phyloP scores from a whole-genome alignment of 164 flowering plant species.

The Saururus chinensis region DNA sequence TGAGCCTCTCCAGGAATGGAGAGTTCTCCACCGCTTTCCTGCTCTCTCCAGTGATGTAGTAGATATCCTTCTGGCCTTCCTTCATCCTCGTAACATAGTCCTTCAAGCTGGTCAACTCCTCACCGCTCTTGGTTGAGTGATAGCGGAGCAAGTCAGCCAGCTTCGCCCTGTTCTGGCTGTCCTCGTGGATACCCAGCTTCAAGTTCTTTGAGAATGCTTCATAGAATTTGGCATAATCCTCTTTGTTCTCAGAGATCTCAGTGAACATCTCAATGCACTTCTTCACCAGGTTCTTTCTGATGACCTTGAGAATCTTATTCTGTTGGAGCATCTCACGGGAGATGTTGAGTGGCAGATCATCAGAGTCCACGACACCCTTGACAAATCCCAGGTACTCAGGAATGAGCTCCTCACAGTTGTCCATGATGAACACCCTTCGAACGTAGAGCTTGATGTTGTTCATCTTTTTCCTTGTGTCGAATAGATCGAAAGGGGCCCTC shows the following conservation, averaged over 20 bases:
- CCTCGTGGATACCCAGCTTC: constrained; percentile 34
- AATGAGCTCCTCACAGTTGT: constrained; percentile 20
- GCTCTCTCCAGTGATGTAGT: constrained; percentile 18
- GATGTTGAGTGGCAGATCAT: constrained; percentile 17
- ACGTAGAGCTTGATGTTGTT: constrained; percentile 23
- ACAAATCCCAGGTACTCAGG: constrained; percentile 27
- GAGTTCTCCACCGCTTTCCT: constrained; percentile 24
- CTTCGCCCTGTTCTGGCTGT: constrained; percentile 26
- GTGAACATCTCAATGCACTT: constrained; percentile 28
- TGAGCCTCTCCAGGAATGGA: constrained; percentile 19
- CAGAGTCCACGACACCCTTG: constrained; percentile 16
- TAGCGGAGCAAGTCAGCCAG: constrained; percentile 27
- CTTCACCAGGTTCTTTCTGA: constrained; percentile 31
- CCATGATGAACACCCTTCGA: constrained; percentile 17
- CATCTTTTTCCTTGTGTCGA: constrained; percentile 24
- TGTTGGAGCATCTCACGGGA: constrained; percentile 17
- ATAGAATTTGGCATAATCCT: constrained; percentile 23
- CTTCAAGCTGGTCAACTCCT: constrained; percentile 32
- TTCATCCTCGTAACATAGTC: constrained; percentile 21
- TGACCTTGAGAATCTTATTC: constrained; percentile 22
- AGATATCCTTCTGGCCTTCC: constrained; percentile 22
- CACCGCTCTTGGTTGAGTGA: constrained; percentile 33
- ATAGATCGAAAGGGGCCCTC: constrained; percentile 15
- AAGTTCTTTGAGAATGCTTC: constrained; percentile 29
- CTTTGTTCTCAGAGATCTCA: constrained; percentile 22